Percentiles rank a stretch among this genome's conserved stretches.
phyloP scores from a whole-genome alignment of 352 stramenopile species.

The Pythium plurisporium region DNA sequence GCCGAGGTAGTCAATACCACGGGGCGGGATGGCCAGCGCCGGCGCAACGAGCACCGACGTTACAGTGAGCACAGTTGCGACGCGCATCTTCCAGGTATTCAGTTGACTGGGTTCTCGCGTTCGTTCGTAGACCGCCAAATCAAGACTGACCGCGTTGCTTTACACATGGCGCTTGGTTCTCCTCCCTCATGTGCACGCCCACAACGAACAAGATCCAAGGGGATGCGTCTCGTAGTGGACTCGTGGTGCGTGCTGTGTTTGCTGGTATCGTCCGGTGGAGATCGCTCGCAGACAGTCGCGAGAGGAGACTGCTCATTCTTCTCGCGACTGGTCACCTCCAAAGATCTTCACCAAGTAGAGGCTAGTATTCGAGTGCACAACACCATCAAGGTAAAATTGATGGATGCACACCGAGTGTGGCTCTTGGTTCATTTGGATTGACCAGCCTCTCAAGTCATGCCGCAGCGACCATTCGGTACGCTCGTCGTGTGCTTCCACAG shows the following conservation, averaged over 20 bases:
- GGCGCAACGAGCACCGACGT: not conserved
- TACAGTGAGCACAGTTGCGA: not conserved
- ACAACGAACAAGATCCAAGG: too few relatives aligned
- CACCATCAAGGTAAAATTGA: too few relatives aligned
- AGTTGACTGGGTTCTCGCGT: not conserved
- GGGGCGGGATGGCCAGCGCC: slow-evolving; percentile 9
- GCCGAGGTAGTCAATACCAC: slow-evolving; percentile 28
- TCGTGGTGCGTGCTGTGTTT: too few relatives aligned
- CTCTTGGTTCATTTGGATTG: slow-evolving; percentile 83
- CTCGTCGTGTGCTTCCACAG: too few relatives aligned
- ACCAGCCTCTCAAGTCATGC: slow-evolving; percentile 49
- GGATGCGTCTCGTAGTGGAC: too few relatives aligned
- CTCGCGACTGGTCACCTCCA: not conserved
- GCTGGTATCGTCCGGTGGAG: not conserved
- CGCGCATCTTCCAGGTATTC: not conserved
- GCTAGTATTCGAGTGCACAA: too few relatives aligned
- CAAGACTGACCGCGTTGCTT: slow-evolving; percentile 1
- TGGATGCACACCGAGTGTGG: too few relatives aligned
- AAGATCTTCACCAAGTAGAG: not conserved
- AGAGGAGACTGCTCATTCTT: not conserved
- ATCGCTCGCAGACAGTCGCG: not conserved
- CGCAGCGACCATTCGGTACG: slow-evolving; percentile 49
- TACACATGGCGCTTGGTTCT: too few relatives aligned
- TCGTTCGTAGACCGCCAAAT: too few relatives aligned
- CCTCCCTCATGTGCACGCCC: too few relatives aligned